Evolutionary conservation across 73 alveolate species (phyloP), one percentile per base, ranked within the genome.

Genomic region (Urostyla sp.): DNA sequence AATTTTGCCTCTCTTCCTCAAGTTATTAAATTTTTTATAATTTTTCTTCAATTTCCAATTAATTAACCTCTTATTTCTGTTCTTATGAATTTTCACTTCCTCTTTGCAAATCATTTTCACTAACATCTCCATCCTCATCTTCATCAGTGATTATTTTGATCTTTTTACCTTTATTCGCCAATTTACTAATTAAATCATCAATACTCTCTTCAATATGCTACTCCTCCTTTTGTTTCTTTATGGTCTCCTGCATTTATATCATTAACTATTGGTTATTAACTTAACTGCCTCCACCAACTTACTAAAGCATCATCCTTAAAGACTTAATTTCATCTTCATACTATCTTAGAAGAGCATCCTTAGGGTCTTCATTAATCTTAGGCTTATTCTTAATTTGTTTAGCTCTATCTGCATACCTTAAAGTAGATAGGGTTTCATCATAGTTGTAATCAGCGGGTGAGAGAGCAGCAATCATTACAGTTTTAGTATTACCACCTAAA

Each of bases 401-500:
- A 35, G 99, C 99, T 77, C 99, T 93, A 40, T 93, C 75, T 4
- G 99, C 99, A 94, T 97, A 97, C 44, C 98, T 86, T 56, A 97
- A 80, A 50, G 99, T 97, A 24, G 97, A 90, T 15, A 94, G 91
- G 37, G 99, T 91, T 88, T 97, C 99, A 56, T 97, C 99, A 73
- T 95, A 97, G 55, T 96, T 96, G 76, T 89, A 93, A 69, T 90
- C 94, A 4, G 99, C 97, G 24, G 99, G 99, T 20, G 98, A 91
- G 30, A 94, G 67, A 51, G 95, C 97, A 1, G 99, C 98, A 54
- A 97, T 90, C 99, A 97, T 97, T 26, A 95, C 95, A 0, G 99
- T 97, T 82, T 97, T 97, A 3, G 99, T 97, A 72, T 97, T 97
- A 13, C 99, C 99, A 57, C 99, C 99, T 2, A 97, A 85, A 16